phyloP scores from a whole-genome alignment of 495 filamentous ascomycete species.

The Aspergillus bertholletiae region DNA sequence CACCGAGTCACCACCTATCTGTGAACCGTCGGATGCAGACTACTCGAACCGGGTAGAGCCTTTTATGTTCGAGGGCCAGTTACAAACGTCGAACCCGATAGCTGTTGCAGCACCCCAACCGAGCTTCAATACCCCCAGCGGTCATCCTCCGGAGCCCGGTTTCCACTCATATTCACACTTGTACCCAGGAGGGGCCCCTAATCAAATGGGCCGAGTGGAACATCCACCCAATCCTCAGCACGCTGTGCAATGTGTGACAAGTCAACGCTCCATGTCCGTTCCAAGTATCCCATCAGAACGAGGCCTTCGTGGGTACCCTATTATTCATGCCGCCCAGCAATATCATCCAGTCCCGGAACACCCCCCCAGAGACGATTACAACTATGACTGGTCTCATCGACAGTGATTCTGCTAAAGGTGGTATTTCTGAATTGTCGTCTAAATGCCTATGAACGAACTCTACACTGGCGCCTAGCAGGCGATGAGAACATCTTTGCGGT shows the following conservation, averaged over 20 bases:
- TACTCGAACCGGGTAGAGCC: slow-evolving; percentile 17
- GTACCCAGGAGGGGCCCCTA: slow-evolving; percentile 8
- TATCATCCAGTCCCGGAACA: slow-evolving; percentile 11
- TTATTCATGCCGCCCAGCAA: slow-evolving; percentile 8
- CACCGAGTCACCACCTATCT: slow-evolving; percentile 16
- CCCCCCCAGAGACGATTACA: slow-evolving; percentile 8
- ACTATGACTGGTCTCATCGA: slow-evolving; percentile 18
- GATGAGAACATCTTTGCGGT: neutral
- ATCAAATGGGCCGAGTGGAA: slow-evolving; percentile 11
- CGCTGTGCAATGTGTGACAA: slow-evolving; percentile 4
- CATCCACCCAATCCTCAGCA: slow-evolving; percentile 4
- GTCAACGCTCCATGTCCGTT: slow-evolving; percentile 15
- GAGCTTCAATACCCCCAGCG: slow-evolving; percentile 7
- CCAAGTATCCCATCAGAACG: slow-evolving; percentile 10
- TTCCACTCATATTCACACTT: slow-evolving; percentile 13
- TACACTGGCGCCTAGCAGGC: neutral
- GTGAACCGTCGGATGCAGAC: slow-evolving; percentile 19
- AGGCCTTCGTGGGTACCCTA: slow-evolving; percentile 9
- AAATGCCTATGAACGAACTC: neutral
- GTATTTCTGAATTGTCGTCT: neutral
- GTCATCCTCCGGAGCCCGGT: slow-evolving; percentile 8
- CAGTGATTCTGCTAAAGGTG: slow-evolving; percentile 1
- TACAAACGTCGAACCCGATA: slow-evolving; percentile 11
- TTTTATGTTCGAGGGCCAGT: slow-evolving; percentile 17
- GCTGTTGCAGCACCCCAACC: slow-evolving; percentile 9